Base-by-base conservation (phyloP, 179 eudicot species). In the Monotropa hypopitys region DNA sequence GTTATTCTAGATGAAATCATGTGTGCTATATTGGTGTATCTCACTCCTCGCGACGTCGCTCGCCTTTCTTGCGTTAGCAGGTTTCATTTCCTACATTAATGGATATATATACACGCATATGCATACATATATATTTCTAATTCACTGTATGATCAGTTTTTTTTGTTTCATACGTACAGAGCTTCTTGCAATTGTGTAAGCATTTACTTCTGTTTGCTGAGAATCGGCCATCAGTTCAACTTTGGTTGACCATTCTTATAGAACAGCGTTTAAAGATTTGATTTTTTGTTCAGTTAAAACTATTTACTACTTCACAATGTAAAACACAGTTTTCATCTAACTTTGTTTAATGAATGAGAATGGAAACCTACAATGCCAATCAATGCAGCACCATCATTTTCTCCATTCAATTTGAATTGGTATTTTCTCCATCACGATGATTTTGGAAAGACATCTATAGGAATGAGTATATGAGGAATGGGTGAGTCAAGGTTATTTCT, bases 1-100 rank as follows among this genome's bases (percentile, higher is more conserved):
- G 87, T 89, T 30, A 84, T 96, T 70, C 91, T 96, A 0, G 99
- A 96, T 65, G 99, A 96, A 80, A 79, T 84, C 20, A 68, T 96
- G 4, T 90, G 90, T 32, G 76, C 81, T 0, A 83, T 93, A 5
- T 73, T 93, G 72, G 15, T 72, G 35, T 20, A 47, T 77, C 92
- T 93, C 72, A 57, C 92, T 73, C 97, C 96, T 81, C 86, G 78
- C 59, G 99, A 93, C 73, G 89, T 96, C 68, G 91, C 89, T 81
- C 90, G 93, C 13, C 90, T 93, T 51, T 80, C 99, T 79, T 96
- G 98, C 82, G 97, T 87, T 67, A 96, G 98, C 97, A 96, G 99
- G 99, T 95, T 12, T 6, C 56, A 32, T 40, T 38, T 73, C 53
- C 9, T 46, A 38, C 32, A 33, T 54, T 15, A 13, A 13, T n/a